Conservation (phyloP, 129 eudicot species). For the Flaveria ramosissima region DNA sequence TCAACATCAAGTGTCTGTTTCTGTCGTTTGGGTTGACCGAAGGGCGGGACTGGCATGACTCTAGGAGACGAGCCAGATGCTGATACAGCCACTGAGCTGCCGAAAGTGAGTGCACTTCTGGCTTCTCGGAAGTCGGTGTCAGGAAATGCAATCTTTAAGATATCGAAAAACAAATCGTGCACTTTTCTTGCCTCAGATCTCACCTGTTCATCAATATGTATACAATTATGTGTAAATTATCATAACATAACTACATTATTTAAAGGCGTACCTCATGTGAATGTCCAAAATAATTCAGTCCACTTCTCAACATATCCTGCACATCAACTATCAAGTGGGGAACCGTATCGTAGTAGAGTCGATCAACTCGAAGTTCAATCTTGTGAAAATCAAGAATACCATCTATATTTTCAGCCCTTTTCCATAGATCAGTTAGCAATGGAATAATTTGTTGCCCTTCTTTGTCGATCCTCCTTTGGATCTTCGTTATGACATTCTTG, state of each 20-base stretch:
- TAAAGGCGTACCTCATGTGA: constrained; percentile 73
- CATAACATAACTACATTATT: neutral
- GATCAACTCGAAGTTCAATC: constrained; percentile 71
- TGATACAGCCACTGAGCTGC: constrained; percentile 43
- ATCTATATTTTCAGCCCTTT: constrained; percentile 55
- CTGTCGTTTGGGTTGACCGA: constrained; percentile 53
- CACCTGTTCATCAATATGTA: constrained; percentile 52
- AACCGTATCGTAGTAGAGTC: constrained; percentile 60
- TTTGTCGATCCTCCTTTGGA: constrained; percentile 75
- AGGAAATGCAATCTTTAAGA: constrained; percentile 66
- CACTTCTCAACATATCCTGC: constrained; percentile 75
- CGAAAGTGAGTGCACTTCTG: constrained; percentile 65
- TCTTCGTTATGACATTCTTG: constrained; percentile 74
- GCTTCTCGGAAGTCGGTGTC: constrained; percentile 88
- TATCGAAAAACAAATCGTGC: constrained; percentile 85
- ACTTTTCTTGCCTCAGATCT: constrained; percentile 89
- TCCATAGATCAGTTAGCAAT: constrained; percentile 84
- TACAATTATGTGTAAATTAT: neutral
- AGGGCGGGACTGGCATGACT: constrained; percentile 36
- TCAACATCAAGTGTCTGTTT: constrained; percentile 54
- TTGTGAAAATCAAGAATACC: constrained; percentile 66
- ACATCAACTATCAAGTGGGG: constrained; percentile 79
- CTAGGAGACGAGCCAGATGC: constrained; percentile 55
- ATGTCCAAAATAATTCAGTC: constrained; percentile 67
- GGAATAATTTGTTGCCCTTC: constrained; percentile 93